Evolutionary conservation across 257 asterid species (phyloP), one percentile per base, ranked within the genome.

Genomic region (Solanum pinnatisectum): DNA sequence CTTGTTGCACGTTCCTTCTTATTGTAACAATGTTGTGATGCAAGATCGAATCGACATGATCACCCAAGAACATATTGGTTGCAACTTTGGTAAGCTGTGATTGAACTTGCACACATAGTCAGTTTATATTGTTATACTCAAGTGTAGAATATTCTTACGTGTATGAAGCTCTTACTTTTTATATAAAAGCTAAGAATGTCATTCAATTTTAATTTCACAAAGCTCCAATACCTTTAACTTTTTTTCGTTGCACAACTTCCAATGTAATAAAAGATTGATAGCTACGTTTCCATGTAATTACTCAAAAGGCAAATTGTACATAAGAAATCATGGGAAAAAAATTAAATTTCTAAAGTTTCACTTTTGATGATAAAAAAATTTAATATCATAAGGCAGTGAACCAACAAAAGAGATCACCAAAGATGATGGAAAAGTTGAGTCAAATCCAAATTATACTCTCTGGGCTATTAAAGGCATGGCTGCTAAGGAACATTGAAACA

Each of bases 21-120:
- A 97, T 89, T 89, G 93, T 18, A 87, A 93, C 7, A 70, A 83
- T 85, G 63, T 79, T 16, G 88, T 78, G 22, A 93, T 95, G 96
- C 87, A 70, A 27, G 90, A 92, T 27, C 95, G 97, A 40, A 94
- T 95, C 68, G 79, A 20, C 67, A 86, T 96, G 46, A 93, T 96
- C 84, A 91, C 97, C 67, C 98, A 95, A 89, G 98, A 96, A 88
- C 98, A 95, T 87, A 96, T 97, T 14, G 95, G 98, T 39, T 95
- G 95, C 94, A 95, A 98, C 96, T 97, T 97, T 82, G 99, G 98
- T 60, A 94, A 95, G 22, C 92, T 52, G 46, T 84, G 88, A 60
- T 42, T 36, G 87, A 88, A 88, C 60, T 39, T 39, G 44, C 60
- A 8, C 65, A 59, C 5, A 7, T 90, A 42, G 37, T 86, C 83